Evolutionary conservation across 2,329 filamentous ascomycete species (phyloP), one percentile per base, ranked within the genome.

Genomic region (Fusarium brachygibbosum): DNA sequence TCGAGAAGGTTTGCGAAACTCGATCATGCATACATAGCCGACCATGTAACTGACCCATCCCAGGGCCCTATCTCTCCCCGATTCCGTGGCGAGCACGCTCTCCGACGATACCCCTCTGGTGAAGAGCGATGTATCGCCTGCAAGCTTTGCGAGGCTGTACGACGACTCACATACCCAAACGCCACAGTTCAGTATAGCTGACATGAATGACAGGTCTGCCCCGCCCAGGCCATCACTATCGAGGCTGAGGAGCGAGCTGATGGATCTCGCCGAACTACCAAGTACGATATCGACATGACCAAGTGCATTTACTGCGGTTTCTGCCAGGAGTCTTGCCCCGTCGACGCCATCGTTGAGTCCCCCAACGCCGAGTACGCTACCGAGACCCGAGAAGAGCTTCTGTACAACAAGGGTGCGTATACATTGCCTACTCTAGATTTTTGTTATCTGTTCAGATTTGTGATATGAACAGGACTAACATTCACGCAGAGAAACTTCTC

Each of bases 281-380:
- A 95, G 79, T 99, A 99, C 84, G 96, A 99, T 81, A 98, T 99
- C 79, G 96, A 99, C 84, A 99, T 99, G 96, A 98, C 96, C 78
- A 99, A 99, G 88, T 99, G 96, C 85, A 99, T 99, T 83, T 99
- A 98, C 89, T 98, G 96, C 81, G 96, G 96, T 52, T 97, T 97
- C 85, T 98, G 96, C 88, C 95, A 98, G 85, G 96, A 99, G 86
- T 97, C 93, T 71, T 99, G 96, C 84, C 96, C 96, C 44, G 96
- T 99, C 57, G 96, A 99, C 83, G 96, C 96, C 63, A 99, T 88
- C 72, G 87, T 89, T 58, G 87, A 89, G 80, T 87, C 84, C 49
- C 87, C 87, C 71, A 89, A 89, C 74, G 86, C 87, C 74, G 87
- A 89, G 78, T 89, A 89, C 74, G 83, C 86, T 41, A 89, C 87